These are phyloP conservation scores for Arthrobotrys pseudoclavata DNA, from an alignment of 2,329 filamentous ascomycete genomes.

Conservation along the genomic window DNA sequence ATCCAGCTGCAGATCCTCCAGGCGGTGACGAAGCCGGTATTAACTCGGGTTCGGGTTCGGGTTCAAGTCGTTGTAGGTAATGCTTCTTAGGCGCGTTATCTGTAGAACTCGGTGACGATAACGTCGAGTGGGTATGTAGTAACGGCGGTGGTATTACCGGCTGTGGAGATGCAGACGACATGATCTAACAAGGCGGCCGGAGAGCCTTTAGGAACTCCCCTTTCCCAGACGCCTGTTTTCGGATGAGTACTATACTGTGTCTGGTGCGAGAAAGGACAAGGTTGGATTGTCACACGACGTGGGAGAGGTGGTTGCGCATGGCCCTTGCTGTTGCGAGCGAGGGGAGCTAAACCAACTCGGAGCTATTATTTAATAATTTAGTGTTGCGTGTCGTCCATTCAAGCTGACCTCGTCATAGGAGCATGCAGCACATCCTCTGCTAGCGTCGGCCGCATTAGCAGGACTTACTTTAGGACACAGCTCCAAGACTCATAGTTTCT, in stretches of 20 bases:
- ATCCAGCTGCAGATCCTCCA: background rate
- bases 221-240: background rate
- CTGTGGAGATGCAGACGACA: constrained; percentile 42
- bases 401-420: constrained; percentile 43
- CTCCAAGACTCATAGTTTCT: too few relatives aligned
- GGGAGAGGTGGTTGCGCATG: constrained; percentile 15
- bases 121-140: constrained; percentile 34
- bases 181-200: constrained; percentile 9
- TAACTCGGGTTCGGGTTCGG: constrained; percentile 39
- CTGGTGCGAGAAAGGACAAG: constrained; percentile 10
- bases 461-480: background rate
- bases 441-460: background rate
- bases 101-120: constrained; percentile 38
- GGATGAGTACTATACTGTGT: constrained; percentile 11
- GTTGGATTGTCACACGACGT: constrained; percentile 47
- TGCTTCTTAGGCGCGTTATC: constrained; percentile 56
- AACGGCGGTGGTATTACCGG: constrained; percentile 39
- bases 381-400: constrained; percentile 15
- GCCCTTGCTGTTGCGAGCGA: constrained; percentile 4
- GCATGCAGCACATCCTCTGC: constrained; percentile 13
- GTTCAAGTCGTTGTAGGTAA: constrained; percentile 53
- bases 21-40: constrained; percentile 31
- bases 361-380: background rate
- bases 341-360: background rate
- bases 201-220: background rate